Evolutionary conservation across 257 asterid species (phyloP), one percentile per base, ranked within the genome.

Genomic region (Nicotiana undulata): DNA sequence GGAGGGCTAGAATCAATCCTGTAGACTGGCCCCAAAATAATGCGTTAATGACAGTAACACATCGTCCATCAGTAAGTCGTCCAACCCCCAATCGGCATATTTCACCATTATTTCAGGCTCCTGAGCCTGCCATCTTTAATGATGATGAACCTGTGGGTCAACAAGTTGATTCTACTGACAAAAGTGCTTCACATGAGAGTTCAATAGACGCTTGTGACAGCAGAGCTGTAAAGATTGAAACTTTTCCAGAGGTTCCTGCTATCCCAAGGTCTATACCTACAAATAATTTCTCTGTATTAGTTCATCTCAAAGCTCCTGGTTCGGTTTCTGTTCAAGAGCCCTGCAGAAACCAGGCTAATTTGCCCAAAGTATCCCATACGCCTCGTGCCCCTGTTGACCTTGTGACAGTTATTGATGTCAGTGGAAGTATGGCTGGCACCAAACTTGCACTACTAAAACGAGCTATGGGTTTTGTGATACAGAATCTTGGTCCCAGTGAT

Each of bases 351-450:
- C 88, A 84, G 29, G 75, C 82, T 0, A 85, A 80, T 31, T 16
- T 85, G 60, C 85, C 90, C 49, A 80, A 79, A 44, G 81, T 88
- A 77, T 80, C 92, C 49, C 94, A 84, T 26, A 79, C 88, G 0
- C 88, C 95, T 51, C 99, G 98, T 55, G 97, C 97, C 2, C 96
- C 98, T 2, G 97, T 96, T 76, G 99, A 96, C 87, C 95, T 96
- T n/a, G 98, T 92, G 51, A 96, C 99, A 0, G 97, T 96, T 88
- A 97, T 96, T 76, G 99, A 96, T 81, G 92, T 90, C 52, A 96
- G 99, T 49, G 99, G 99, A 76, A 96, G 98, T 89, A 96, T 96
- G 99, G 98, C 98, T 2, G 99, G 99, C 26, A 94, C 98, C 1
- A 96, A 96, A 90, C 98, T 96, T 4, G 98, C 98, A 0, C 63